A percentile compares a stretch with the other conserved stretches of the same genome.
These are phyloP conservation scores for Vanrija sp. DNA, from an alignment of 1,284 basidiomycete genomes.

Conservation along the genomic window DNA sequence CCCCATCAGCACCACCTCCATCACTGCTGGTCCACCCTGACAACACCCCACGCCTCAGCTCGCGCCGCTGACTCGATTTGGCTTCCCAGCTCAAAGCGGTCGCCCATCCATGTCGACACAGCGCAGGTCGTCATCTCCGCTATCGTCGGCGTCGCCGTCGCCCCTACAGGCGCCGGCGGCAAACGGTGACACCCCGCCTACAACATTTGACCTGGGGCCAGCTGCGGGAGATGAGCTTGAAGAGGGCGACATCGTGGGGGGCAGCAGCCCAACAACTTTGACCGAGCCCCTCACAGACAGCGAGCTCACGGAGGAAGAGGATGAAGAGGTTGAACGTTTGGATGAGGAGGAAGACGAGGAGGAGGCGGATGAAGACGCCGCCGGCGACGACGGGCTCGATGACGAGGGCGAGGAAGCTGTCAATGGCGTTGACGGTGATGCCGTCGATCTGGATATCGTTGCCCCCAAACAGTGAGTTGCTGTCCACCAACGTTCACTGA, in stretches of 20 bases:
- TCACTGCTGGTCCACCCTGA: background rate
- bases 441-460: constrained; percentile 1
- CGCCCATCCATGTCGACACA: constrained; percentile 13
- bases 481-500: background rate
- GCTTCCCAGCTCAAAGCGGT: background rate
- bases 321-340: constrained; percentile 1
- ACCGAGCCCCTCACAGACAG: constrained; percentile 22
- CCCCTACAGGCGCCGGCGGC: constrained; percentile 10
- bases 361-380: constrained; percentile 5
- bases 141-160: constrained; percentile 20
- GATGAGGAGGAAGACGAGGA: constrained; percentile 7
- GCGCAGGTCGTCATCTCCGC: constrained; percentile 19
- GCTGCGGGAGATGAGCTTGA: background rate
- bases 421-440: background rate
- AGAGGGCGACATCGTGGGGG: constrained; percentile 13
- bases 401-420: constrained; percentile 2
- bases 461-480: background rate
- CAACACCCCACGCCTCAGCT: background rate
- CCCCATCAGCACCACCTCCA: background rate
- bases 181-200: background rate
- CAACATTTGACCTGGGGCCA: constrained; percentile 9
- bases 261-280: constrained; percentile 21
- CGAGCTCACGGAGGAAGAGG: constrained; percentile 25
- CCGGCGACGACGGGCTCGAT: constrained; percentile 1
- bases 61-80: background rate